A percentile compares a stretch with the other conserved stretches of the same genome.
These are phyloP conservation scores for Hemerocallis citrina DNA, from an alignment of 106 monocot genomes.

Conservation along the genomic window DNA sequence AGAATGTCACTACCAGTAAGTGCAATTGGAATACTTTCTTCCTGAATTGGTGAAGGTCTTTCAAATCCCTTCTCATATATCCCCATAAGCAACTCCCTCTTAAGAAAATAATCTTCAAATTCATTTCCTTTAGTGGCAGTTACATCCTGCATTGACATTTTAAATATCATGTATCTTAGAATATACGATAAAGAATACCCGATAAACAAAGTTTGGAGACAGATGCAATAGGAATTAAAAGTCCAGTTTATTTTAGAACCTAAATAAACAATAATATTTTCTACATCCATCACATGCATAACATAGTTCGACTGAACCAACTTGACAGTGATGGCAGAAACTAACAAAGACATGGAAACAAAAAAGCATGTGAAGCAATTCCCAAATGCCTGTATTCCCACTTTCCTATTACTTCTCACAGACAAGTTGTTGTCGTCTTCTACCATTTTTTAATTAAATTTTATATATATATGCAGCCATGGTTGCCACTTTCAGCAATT, in stretches of 20 bases:
- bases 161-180: not conserved
- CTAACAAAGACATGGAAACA: too few species aligned
- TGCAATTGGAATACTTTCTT: constrained; percentile 94
- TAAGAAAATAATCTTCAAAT: constrained; percentile 97
- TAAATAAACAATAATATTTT: not conserved
- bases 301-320: not conserved
- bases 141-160: constrained; percentile 56
- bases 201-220: not conserved
- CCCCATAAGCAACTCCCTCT: constrained; percentile 95
- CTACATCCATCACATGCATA: not conserved
- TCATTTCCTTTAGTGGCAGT: constrained; percentile 99
- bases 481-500: too few species aligned
- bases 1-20: constrained; percentile 88
- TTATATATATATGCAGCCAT: too few species aligned
- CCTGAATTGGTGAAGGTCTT: constrained; percentile 92
- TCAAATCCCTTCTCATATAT: constrained; percentile 97
- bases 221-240: not conserved
- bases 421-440: too few species aligned
- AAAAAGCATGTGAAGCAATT: not conserved
- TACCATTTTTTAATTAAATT: too few species aligned
- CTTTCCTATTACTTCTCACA: not conserved
- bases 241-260: not conserved
- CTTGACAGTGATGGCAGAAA: not conserved
- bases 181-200: not conserved
- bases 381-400: not conserved